Base-by-base conservation (phyloP, 2,329 filamentous ascomycete genomes). In the Colletotrichum orchidophilum region DNA sequence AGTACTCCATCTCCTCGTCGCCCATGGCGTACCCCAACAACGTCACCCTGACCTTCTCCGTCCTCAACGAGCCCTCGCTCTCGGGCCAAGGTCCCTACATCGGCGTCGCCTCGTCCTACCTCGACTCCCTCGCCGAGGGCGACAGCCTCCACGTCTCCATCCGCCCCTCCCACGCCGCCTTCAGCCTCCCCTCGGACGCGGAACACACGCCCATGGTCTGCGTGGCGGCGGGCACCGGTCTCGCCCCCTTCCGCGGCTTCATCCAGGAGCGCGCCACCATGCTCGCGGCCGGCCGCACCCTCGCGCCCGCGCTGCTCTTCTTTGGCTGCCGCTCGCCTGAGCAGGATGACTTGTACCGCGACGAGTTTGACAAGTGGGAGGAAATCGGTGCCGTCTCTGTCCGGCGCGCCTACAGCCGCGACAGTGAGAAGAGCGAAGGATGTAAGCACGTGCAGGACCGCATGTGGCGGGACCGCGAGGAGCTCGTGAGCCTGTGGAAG, bases 1-100 rank as follows among this genome's bases (percentile, higher is more conserved):
- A 82, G 70, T 83, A 82, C 75, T 92, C 89, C 7, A 93, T 94
- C 76, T 93, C 92, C 0, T 93, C 91, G 0, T 93, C 91, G 0
- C 91, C 92, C 0, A 83, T 93, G 0, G 83, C 81, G 76, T 84
- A 89, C 73, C 83, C 87, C 0, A 81, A 79, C n/a, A 83, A 85
- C 70, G 88, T 86, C 53, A 89, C 89, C 0, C 83, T 94, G 35
- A 93, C 91, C 3, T 93, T 91, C 80, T 84, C 85, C 5, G 86
- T 93, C 1, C 83, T 92, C 65, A 84, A 88, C 59, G 82, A 83
- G 3, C 84, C 85, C 0, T 85, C 88, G 0, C 80, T 86, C 18
- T 84, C 86, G 2, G 83, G 83, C 59, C 83, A 84, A 64, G 85
- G 86, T 15, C 80, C 81, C 5, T 85, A 89, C 79, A 77, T 87